Evolutionary conservation across 805 yeast species (phyloP).

Genomic region (Lipomyces anomalus): DNA sequence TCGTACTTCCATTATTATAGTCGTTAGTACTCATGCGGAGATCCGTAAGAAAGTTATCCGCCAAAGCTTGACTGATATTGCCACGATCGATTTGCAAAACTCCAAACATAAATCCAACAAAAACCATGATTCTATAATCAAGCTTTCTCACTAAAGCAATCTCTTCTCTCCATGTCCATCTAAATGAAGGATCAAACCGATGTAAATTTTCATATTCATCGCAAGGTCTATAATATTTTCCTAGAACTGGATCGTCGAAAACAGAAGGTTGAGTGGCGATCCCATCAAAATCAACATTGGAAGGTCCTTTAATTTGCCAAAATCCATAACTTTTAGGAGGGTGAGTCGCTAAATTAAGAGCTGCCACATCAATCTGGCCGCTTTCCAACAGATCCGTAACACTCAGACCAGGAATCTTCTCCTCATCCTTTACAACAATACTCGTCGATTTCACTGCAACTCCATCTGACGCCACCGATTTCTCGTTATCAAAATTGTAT

Average conservation of each 20-base stretch:
- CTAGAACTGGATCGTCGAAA: conserved; percentile 24
- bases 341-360: too few relatives aligned
- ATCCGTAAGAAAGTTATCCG: conserved; percentile 50
- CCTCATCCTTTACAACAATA: too few relatives aligned
- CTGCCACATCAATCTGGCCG: too few relatives aligned
- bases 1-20: conserved; percentile 51
- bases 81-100: conserved; percentile 54
- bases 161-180: conserved; percentile 55
- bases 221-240: conserved; percentile 11
- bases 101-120: conserved; percentile 53
- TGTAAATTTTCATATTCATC: conserved; percentile 28
- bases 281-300: conserved; percentile 13
- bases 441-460: too few relatives aligned
- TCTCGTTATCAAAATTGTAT: too few relatives aligned
- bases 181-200: conserved; percentile 52
- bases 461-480: too few relatives aligned
- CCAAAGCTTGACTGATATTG: conserved; percentile 48
- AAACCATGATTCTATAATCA: conserved; percentile 48
- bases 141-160: conserved; percentile 42
- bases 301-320: conserved; percentile 9
- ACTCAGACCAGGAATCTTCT: too few relatives aligned
- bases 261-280: conserved; percentile 24
- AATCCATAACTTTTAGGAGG: too few relatives aligned
- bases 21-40: conserved; percentile 47
- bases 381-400: too few relatives aligned